Evolutionary conservation across 768 basidiomycete genomes (phyloP).

Genomic region (Tulasnella sp.): DNA sequence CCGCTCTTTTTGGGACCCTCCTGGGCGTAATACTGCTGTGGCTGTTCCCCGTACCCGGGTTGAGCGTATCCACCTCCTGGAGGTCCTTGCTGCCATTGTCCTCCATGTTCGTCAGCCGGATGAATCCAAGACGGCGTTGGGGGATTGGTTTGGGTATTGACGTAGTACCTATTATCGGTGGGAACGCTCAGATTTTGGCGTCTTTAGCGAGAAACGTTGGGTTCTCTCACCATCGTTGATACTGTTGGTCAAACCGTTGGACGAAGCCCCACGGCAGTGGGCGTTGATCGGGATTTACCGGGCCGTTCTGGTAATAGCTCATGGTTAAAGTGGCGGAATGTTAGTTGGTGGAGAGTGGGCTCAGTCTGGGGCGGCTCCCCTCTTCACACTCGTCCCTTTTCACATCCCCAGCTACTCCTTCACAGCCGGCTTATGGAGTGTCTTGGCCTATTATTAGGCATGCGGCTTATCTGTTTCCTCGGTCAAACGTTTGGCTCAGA

Average conservation of each 20-base stretch:
- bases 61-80: not conserved
- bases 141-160: slow-evolving; percentile 13
- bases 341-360: not conserved
- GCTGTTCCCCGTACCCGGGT: not conserved
- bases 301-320: not conserved
- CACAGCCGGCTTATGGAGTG: not conserved
- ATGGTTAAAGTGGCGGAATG: not conserved
- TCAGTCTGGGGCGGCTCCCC: not conserved
- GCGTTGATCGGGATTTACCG: not conserved
- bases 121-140: slow-evolving; percentile 6
- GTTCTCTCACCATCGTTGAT: not conserved
- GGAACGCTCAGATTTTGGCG: not conserved
- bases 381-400: not conserved
- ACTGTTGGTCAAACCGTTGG: slow-evolving; percentile 12
- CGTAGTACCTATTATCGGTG: slow-evolving; percentile 3
- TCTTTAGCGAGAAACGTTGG: not conserved
- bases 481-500: not conserved
- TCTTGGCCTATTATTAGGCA: not conserved
- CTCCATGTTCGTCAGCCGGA: not conserved
- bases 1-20: slow-evolving; percentile 13
- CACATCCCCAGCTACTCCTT: not conserved
- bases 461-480: not conserved
- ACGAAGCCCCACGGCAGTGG: slow-evolving; percentile 15
- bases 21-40: slow-evolving; percentile 1
- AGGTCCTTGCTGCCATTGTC: not conserved